Conservation (phyloP, 495 filamentous ascomycete species). For the Cercophora newfieldiana region DNA sequence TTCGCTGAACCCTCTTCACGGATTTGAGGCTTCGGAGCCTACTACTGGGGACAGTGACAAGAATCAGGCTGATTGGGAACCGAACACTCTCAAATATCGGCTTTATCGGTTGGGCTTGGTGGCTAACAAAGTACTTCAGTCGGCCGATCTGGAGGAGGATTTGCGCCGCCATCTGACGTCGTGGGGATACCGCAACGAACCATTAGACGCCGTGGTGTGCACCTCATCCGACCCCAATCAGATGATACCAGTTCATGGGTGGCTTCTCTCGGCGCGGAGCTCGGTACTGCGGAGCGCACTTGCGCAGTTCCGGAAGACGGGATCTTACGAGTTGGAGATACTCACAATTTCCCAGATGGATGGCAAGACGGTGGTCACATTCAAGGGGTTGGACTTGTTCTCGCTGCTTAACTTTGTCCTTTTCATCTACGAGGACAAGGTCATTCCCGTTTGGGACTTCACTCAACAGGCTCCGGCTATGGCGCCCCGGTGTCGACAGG, state of each 20-base stretch:
- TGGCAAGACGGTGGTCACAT: conserved; percentile 53
- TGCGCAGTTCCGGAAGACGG: conserved; percentile 46
- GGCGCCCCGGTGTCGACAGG: conserved; percentile 69
- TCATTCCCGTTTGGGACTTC: conserved; percentile 83
- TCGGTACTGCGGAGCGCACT: conserved; percentile 64
- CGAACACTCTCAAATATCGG: conserved; percentile 29
- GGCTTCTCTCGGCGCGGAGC: conserved; percentile 74
- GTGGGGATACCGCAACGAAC: conserved; percentile 36
- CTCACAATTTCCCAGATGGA: conserved; percentile 57
- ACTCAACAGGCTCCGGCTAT: conserved; percentile 61
- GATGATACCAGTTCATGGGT: conserved; percentile 78
- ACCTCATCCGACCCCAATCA: conserved; percentile 63
- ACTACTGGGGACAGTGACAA: conserved; percentile 28
- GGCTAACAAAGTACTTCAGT: conserved; percentile 51
- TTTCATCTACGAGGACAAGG: conserved; percentile 77
- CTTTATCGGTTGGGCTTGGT: conserved; percentile 40
- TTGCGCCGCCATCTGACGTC: conserved; percentile 44
- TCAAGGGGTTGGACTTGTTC: conserved; percentile 70
- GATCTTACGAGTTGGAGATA: conserved; percentile 49
- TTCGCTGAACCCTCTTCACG: conserved; percentile 63
- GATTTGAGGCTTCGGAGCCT: conserved; percentile 41
- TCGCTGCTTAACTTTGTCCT: conserved; percentile 75
- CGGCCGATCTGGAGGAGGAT: conserved; percentile 58
- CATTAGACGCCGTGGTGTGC: conserved; percentile 48
- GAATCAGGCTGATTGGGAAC: conserved; percentile 38